Percentiles rank a stretch among this genome's conserved stretches.
Evolutionary conservation across 331 rosid genomes (phyloP).

Genomic region (Rhamnella rubrinervis): DNA sequence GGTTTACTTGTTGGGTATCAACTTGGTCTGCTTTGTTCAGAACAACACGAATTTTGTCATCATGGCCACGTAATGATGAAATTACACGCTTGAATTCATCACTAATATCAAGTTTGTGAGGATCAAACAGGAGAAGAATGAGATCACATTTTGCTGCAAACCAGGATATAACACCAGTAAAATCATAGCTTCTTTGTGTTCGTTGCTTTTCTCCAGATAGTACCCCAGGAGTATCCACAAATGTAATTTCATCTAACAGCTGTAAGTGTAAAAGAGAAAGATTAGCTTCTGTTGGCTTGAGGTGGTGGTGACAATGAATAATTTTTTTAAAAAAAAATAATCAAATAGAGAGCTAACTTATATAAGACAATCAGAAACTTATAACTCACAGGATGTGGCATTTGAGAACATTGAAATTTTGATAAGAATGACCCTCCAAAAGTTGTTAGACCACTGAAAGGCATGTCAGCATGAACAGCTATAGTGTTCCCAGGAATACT

Average conservation of each 20-base stretch:
- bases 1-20: constrained; percentile 84
- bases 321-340: not conserved
- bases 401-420: constrained; percentile 87
- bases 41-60: constrained; percentile 96
- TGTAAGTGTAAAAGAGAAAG: constrained; percentile 22
- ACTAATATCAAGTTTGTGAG: constrained; percentile 90
- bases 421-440: constrained; percentile 91
- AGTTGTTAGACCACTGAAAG: constrained; percentile 72
- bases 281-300: constrained; percentile 2
- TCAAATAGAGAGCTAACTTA: not conserved
- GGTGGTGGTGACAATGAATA: constrained; percentile 1
- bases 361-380: constrained; percentile 5
- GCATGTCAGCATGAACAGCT: constrained; percentile 96
- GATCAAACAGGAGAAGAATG: constrained; percentile 87
- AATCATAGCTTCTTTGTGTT: constrained; percentile 88
- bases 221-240: constrained; percentile 98
- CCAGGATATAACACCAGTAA: constrained; percentile 96
- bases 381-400: constrained; percentile 98
- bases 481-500: constrained; percentile 95
- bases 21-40: constrained; percentile 96
- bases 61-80: constrained; percentile 73
- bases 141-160: constrained; percentile 95
- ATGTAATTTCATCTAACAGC: constrained; percentile 78
- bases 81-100: constrained; percentile 94
- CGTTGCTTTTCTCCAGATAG: constrained; percentile 97